A percentile compares a stretch with the other conserved stretches of the same genome.
Evolutionary conservation across 2,329 filamentous ascomycete genomes (phyloP).

Genomic region (Saccharata proteae): DNA sequence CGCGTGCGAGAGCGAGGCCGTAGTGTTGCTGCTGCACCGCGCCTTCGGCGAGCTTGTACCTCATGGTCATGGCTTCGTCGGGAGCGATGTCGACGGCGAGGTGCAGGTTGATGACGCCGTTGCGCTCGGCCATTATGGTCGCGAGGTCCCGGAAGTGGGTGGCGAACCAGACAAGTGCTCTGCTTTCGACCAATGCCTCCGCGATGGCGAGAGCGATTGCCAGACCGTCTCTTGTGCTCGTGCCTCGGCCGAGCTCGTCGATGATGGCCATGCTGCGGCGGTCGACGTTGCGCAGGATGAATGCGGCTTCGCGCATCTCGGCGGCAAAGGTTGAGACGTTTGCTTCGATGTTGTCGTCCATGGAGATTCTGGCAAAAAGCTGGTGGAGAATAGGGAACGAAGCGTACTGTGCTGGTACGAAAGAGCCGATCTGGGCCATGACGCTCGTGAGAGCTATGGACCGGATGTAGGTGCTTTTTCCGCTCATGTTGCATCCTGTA

Average conservation of each 20-base stretch:
- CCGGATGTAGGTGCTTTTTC: conserved; percentile 86
- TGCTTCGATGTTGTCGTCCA: conserved; percentile 76
- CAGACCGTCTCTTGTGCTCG: conserved; percentile 76
- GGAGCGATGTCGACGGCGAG: conserved; percentile 56
- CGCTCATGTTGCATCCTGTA: conserved; percentile 96
- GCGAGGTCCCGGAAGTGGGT: conserved; percentile 86
- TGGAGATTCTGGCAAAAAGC: conserved; percentile 77
- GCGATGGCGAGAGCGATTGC: conserved; percentile 84
- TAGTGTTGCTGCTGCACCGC: conserved; percentile 62
- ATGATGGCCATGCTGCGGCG: conserved; percentile 67
- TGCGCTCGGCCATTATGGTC: conserved; percentile 58
- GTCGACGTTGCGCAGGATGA: conserved; percentile 77
- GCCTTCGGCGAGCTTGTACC: conserved; percentile 71
- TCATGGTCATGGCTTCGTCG: conserved; percentile 63
- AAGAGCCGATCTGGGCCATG: conserved; percentile 89
- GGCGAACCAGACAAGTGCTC: conserved; percentile 75
- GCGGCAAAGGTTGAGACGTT: conserved; percentile 89
- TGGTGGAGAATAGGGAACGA: conserved; percentile 69
- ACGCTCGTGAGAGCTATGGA: conserved; percentile 72
- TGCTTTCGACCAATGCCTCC: conserved; percentile 71
- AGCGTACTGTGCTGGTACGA: conserved; percentile 77
- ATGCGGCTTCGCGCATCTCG: conserved; percentile 93
- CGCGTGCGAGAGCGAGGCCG: conserved; percentile 67
- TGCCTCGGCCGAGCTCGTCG: conserved; percentile 85
- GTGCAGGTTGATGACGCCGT: conserved; percentile 73